Evolutionary conservation across 2,329 filamentous ascomycete genomes (phyloP), one percentile per base, ranked within the genome.

Genomic region (Cytospora leucostoma): DNA sequence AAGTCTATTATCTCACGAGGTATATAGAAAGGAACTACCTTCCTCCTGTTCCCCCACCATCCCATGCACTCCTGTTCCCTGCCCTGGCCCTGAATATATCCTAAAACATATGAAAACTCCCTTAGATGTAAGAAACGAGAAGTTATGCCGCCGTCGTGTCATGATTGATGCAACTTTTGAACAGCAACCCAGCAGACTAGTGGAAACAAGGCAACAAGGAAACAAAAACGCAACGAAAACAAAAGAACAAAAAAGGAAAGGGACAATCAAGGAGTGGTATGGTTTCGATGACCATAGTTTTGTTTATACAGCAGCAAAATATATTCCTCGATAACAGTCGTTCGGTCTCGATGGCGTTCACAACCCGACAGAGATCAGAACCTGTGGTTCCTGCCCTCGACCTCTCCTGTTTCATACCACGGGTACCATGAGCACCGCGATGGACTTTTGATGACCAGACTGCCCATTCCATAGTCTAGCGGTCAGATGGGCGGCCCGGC

Each of bases 301-400:
- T 40, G 57, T 65, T 65, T 66, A 64, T 66, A 66, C 64, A 64
- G 61, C 62, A 61, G 61, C 64, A 64, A 61, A 66, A 64, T 63
- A 61, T 61, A 53, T 66, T 47, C 54, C 52, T 21, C 37, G 49
- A 33, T 51, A 49, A 53, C 40, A 50, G 55, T 50, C 51, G 51
- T 55, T 19, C 21, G 34, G n/a, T 37, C 17, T 54, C n/a, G 35
- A 38, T 13, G 17, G 19, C n/a, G 19, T 12, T 10, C 37, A 10
- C 19, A 49, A 10, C n/a, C 21, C 51, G 11, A 27, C 50, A 32
- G 51, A 32, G 32, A 37, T 52, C 51, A 33, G 44, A 54, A 38
- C 37, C 32, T 27, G 8, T 19, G 38, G 27, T 7, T 17, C 33
- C 34, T 19, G 40, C 47, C 34, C 34, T 56, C 19, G 19, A 17